Evolutionary conservation across 306 rosid species (phyloP).

Genomic region (Boehmeria nivea): DNA sequence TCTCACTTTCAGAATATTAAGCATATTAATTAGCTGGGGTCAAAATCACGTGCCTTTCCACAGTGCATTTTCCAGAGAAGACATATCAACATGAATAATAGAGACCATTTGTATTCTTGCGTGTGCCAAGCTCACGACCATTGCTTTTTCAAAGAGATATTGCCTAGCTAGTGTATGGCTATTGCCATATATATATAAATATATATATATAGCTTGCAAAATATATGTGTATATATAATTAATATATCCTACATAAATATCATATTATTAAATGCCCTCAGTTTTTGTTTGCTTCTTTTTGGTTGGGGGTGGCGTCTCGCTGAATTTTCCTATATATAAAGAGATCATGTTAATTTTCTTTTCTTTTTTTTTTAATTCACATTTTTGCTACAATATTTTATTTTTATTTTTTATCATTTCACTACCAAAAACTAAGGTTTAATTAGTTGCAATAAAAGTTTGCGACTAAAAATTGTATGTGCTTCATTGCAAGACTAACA

Average conservation of each 20-base stretch:
- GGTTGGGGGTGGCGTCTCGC: background rate
- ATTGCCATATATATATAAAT: too few relatives aligned
- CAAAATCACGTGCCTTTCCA: background rate
- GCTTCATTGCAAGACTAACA: too few relatives aligned
- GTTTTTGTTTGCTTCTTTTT: conserved; percentile 1
- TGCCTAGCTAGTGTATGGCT: background rate
- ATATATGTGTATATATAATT: background rate
- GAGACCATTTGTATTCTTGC: background rate
- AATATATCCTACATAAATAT: background rate
- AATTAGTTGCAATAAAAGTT: too few relatives aligned
- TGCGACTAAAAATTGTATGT: too few relatives aligned
- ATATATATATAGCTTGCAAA: too few relatives aligned
- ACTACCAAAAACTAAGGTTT: too few relatives aligned
- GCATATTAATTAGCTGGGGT: background rate
- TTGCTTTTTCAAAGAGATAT: conserved; percentile 8
- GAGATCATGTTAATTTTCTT: too few relatives aligned
- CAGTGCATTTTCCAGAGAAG: background rate
- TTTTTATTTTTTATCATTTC: too few relatives aligned
- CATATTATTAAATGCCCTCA: background rate
- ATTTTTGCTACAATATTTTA: too few relatives aligned
- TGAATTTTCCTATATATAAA: too few relatives aligned
- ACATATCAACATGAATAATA: too few relatives aligned
- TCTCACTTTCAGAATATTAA: background rate
- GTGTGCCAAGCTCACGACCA: conserved; percentile 21
- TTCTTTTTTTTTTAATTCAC: too few relatives aligned